Conservation (phyloP, 2,329 filamentous ascomycete species). For the Dissoconium aciculare region DNA sequence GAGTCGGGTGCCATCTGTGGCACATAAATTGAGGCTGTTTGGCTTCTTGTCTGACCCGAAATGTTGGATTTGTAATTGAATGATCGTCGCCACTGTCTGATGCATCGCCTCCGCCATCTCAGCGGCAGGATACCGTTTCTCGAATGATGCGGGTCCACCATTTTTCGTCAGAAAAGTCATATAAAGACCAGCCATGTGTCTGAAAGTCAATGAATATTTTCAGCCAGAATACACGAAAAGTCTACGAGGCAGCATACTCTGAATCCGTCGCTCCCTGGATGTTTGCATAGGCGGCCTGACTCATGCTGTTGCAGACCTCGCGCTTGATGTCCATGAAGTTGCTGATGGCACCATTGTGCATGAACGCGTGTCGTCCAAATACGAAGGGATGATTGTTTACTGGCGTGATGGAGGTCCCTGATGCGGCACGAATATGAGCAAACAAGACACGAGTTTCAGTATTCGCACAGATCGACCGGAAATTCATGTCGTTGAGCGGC, state of each 20-base stretch:
- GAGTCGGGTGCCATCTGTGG: slow-evolving; percentile 36
- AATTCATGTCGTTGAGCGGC: slow-evolving; percentile 40
- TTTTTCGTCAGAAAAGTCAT: slow-evolving; percentile 31
- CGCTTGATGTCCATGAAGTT: slow-evolving; percentile 34
- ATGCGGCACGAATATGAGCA: slow-evolving; percentile 39
- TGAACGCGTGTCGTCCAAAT: slow-evolving; percentile 39
- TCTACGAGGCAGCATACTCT: slow-evolving; percentile 20
- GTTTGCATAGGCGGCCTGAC: slow-evolving; percentile 34
- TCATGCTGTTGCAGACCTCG: slow-evolving; percentile 31
- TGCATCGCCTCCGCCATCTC: slow-evolving; percentile 34
- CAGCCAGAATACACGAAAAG: neutral
- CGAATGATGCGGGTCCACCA: slow-evolving; percentile 13
- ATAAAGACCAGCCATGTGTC: slow-evolving; percentile 34
- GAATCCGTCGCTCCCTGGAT: slow-evolving; percentile 39
- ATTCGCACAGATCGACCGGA: slow-evolving; percentile 37
- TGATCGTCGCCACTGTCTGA: slow-evolving; percentile 29
- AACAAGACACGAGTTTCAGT: slow-evolving; percentile 37
- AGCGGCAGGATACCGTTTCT: slow-evolving; percentile 27
- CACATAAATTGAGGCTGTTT: slow-evolving; percentile 39
- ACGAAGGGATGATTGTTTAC: slow-evolving; percentile 43
- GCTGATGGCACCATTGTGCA: slow-evolving; percentile 41
- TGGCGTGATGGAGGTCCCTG: slow-evolving; percentile 33
- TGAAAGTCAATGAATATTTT: neutral
- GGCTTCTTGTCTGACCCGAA: slow-evolving; percentile 29
- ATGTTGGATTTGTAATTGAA: slow-evolving; percentile 31